Evolutionary conservation across 345 rosid genomes (phyloP), one percentile per base, ranked within the genome.

Genomic region (Gossypium longicalyx): DNA sequence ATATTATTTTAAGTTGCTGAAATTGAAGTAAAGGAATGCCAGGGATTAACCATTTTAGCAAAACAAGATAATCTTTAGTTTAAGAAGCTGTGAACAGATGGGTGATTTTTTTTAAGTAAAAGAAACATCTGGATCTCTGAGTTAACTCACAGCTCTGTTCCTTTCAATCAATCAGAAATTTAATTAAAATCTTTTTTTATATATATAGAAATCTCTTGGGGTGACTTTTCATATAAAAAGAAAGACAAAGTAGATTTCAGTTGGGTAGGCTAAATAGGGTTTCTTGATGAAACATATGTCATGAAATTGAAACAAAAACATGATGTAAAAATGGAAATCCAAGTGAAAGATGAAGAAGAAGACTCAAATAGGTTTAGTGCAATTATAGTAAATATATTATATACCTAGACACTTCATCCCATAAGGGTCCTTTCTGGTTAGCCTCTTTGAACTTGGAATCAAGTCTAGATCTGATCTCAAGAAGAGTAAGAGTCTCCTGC

Each of bases 391-490:
- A 9, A 15, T 29, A 7, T 29, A 57, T 57, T 62, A 22, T 12
- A 49, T 86, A 89, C 94, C 94, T 86, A 11, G 94, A 88, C 8
- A 88, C 83, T 79, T 89, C 88, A 73, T 86, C 89, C 94, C 94
- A 89, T 53, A 89, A 74, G 13, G 91, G 91, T 34, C 88, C 88
- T 68, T 89, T 89, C 38, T 86, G 90, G 47, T 86, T 87, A 34
- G 91, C 90, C 63, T 88, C 94, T 73, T 80, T 88, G 89, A 89
- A 89, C 89, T 84, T 86, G 76, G 84, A 79, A 86, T 88, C 88
- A 25, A 89, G 91, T 59, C 87, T 78, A 72, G 91, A 89, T 89
- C 94, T 89, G 91, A 89, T 88, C 80, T 89, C 89, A 49, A 89
- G 90, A 76, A 89, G 94, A 52, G 90, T 86, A 15, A 88, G 89